A percentile compares a stretch with the other conserved stretches of the same genome.
These are phyloP conservation scores for Xylariales sp. DNA, from an alignment of 2,329 filamentous ascomycete genomes.

Conservation along the genomic window DNA sequence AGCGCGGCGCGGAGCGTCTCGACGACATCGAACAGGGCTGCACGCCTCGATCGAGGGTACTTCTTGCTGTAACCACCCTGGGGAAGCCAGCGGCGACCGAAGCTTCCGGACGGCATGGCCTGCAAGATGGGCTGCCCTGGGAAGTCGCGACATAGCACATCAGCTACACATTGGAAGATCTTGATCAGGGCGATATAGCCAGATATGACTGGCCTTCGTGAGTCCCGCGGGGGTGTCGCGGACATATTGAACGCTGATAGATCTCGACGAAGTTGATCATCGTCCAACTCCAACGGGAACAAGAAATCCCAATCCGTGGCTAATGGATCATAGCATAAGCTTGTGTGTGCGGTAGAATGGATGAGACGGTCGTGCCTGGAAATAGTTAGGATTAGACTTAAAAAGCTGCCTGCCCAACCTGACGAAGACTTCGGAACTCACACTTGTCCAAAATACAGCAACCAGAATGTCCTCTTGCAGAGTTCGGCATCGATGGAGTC, in stretches of 20 bases:
- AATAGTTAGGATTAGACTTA: background rate
- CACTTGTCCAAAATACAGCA: constrained; percentile 19
- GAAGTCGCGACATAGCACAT: background rate
- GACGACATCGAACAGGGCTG: too few relatives aligned
- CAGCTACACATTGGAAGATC: constrained; percentile 11
- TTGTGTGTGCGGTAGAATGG: constrained; percentile 12
- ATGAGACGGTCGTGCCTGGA: constrained; percentile 14
- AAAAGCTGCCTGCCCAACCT: background rate
- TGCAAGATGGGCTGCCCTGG: too few relatives aligned
- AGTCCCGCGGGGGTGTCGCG: too few relatives aligned
- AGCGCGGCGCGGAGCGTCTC: too few relatives aligned
- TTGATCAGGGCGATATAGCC: constrained; percentile 16
- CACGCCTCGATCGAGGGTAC: too few relatives aligned
- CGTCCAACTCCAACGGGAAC: constrained; percentile 13
- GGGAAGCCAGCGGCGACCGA: too few relatives aligned
- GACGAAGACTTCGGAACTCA: constrained; percentile 1
- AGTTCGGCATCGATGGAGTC: constrained; percentile 11
- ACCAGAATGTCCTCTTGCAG: constrained; percentile 19
- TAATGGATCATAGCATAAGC: constrained; percentile 14
- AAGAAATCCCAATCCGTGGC: constrained; percentile 17
- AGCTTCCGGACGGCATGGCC: too few relatives aligned
- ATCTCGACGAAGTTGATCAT: constrained; percentile 6
- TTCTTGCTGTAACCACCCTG: too few relatives aligned
- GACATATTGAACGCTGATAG: too few relatives aligned
- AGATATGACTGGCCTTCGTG: constrained; percentile 9